Conservation (phyloP, 1,284 basidiomycete genomes). For the Taiwanofungus camphoratus region DNA sequence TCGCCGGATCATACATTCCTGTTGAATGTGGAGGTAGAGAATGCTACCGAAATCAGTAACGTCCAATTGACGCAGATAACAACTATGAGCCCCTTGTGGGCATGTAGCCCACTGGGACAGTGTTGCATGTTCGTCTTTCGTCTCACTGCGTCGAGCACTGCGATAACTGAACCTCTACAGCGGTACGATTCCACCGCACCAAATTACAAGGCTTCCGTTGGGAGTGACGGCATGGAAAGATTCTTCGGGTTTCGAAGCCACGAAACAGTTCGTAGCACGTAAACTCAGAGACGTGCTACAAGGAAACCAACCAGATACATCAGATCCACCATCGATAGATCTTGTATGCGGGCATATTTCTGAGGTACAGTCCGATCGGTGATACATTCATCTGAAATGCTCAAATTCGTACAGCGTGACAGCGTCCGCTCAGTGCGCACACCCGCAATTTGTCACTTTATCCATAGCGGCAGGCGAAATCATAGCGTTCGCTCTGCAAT, state of each 20-base stretch:
- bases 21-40: constrained; percentile 55
- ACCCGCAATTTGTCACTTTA: constrained; percentile 37
- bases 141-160: neutral
- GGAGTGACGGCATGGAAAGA: constrained; percentile 36
- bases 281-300: constrained; percentile 52
- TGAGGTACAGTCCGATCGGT: constrained; percentile 27
- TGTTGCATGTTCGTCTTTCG: constrained; percentile 36
- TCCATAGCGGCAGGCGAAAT: constrained; percentile 45
- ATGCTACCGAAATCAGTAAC: constrained; percentile 36
- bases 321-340: constrained; percentile 50
- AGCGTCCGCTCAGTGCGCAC: constrained; percentile 24
- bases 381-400: neutral
- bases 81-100: constrained; percentile 62
- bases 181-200: constrained; percentile 40
- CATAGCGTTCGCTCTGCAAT: constrained; percentile 32
- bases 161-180: constrained; percentile 26
- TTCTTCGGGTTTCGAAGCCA: constrained; percentile 35
- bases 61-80: constrained; percentile 52
- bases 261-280: constrained; percentile 43
- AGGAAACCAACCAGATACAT: constrained; percentile 36
- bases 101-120: constrained; percentile 34
- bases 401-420: constrained; percentile 14
- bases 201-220: constrained; percentile 43
- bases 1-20: constrained; percentile 45
- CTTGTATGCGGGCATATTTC: constrained; percentile 45